These are phyloP conservation scores for Apiospora sp. DNA, from an alignment of 2,329 filamentous ascomycete species.

Conservation along the genomic window DNA sequence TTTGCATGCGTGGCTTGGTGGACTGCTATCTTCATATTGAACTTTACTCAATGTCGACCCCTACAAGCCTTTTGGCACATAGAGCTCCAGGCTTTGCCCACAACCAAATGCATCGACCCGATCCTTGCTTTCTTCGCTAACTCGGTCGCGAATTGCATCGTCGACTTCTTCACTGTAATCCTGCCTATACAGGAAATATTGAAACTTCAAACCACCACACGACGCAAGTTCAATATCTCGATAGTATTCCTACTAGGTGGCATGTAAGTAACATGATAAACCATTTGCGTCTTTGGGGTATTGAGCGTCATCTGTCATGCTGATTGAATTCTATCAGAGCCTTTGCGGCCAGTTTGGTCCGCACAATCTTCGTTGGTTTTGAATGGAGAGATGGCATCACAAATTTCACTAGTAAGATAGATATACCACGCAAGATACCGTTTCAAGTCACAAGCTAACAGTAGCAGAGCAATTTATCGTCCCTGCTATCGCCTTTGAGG, in stretches of 20 bases:
- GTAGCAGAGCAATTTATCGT: background rate
- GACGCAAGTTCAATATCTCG: background rate
- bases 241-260: background rate
- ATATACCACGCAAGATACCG: background rate
- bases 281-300: background rate
- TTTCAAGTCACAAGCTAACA: background rate
- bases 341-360: background rate
- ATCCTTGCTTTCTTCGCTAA: background rate
- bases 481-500: background rate
- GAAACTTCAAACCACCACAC: background rate
- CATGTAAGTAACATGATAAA: background rate
- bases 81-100: background rate
- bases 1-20: conserved; percentile 10
- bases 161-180: background rate
- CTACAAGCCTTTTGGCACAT: background rate
- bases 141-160: background rate
- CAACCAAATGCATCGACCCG: conserved; percentile 13
- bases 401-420: background rate
- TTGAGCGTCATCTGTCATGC: background rate
- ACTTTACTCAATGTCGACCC: conserved; percentile 21
- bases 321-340: background rate
- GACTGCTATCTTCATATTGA: conserved; percentile 1
- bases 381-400: background rate
- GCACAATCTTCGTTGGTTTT: background rate
- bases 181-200: background rate